phyloP scores from a whole-genome alignment of 208 protist genomes.

The Leishmania lainsoni region DNA sequence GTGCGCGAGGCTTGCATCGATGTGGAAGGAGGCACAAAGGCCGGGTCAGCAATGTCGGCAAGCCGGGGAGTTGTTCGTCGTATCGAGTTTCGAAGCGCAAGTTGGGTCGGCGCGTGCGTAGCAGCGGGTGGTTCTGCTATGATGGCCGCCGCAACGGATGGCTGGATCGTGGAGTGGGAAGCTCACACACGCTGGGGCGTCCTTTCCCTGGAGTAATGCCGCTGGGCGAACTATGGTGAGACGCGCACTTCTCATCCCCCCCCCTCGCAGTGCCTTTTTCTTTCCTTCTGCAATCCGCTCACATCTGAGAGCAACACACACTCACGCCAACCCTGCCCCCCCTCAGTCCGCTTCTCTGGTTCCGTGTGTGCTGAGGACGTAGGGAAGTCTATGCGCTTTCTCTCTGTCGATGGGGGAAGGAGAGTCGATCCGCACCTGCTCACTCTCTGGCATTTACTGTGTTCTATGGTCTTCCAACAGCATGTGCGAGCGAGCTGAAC shows the following conservation, averaged over 20 bases:
- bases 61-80: neutral
- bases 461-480: neutral
- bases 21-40: neutral
- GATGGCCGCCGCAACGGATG: neutral
- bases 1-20: neutral
- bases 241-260: neutral
- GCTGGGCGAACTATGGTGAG: neutral
- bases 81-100: conserved; percentile 21
- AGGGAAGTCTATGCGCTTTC: neutral
- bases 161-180: conserved; percentile 17
- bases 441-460: neutral
- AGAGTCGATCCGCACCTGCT: neutral
- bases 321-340: neutral
- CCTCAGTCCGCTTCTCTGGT: neutral
- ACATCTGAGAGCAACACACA: neutral
- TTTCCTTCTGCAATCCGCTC: neutral
- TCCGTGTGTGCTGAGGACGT: neutral
- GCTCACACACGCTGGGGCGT: conserved; percentile 16
- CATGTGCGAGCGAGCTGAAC: neutral
- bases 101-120: conserved; percentile 29
- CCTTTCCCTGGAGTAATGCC: conserved; percentile 3
- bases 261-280: neutral
- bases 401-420: neutral
- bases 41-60: neutral
- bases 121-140: conserved; percentile 16